Percentiles rank a stretch among this genome's conserved stretches.
phyloP scores from a whole-genome alignment of 129 eudicot genomes.

The Chrysanthemum makinoi region DNA sequence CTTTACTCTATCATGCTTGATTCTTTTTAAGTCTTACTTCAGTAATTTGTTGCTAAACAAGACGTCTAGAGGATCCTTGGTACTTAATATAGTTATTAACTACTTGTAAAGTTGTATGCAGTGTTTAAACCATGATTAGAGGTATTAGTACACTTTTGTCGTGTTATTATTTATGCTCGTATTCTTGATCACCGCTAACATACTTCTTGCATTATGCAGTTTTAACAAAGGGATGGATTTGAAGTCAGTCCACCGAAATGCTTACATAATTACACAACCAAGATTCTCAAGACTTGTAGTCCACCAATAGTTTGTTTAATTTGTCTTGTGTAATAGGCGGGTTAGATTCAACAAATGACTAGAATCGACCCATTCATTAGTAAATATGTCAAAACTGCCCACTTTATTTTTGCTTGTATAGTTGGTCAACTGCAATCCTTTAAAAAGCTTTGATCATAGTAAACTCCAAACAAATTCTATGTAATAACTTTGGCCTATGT shows the following conservation, averaged over 20 bases:
- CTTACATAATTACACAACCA: no score
- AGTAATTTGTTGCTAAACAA: neutral
- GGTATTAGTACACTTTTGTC: neutral
- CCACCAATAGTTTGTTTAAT: no score
- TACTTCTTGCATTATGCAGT: neutral
- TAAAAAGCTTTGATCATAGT: no score
- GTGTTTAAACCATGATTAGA: neutral
- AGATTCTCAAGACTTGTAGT: no score
- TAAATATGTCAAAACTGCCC: neutral
- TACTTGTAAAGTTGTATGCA: neutral
- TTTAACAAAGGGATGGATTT: no score
- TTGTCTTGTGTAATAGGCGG: no score
- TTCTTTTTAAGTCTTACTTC: neutral
- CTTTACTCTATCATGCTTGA: neutral
- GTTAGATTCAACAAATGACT: no score
- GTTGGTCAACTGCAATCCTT: no score
- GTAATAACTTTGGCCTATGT: no score
- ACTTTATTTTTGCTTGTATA: no score
- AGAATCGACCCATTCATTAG: neutral
- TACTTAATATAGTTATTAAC: neutral
- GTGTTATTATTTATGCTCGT: neutral
- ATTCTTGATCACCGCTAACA: neutral
- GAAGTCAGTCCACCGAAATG: no score
- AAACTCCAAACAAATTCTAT: no score
- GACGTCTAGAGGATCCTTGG: neutral